Conservation (phyloP, 2,329 filamentous ascomycete species). For the Penicillium concentricum region DNA sequence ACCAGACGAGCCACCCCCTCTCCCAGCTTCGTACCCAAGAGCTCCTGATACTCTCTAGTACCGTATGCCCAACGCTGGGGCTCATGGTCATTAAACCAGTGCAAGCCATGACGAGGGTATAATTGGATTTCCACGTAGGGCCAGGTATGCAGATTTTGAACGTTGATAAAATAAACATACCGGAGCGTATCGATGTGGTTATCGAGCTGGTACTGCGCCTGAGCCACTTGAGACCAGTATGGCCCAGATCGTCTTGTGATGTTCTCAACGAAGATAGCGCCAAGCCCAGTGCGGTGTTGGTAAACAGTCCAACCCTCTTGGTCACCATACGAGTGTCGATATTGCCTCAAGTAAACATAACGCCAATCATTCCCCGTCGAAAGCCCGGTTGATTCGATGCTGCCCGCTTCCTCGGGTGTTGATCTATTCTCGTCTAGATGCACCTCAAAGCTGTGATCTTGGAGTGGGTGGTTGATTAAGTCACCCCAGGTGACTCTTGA, state of each 20-base stretch:
- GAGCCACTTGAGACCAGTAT: neutral
- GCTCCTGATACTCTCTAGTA: neutral
- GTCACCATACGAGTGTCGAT: neutral
- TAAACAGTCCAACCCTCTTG: neutral
- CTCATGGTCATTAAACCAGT: neutral
- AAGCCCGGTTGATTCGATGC: neutral
- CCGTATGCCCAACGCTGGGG: neutral
- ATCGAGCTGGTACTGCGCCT: neutral
- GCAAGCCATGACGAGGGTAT: neutral
- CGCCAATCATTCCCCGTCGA: neutral
- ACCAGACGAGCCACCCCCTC: conserved; percentile 1
- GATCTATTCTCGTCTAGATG: neutral
- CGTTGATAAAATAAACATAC: neutral
- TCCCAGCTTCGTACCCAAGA: neutral
- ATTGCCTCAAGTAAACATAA: neutral
- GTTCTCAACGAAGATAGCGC: neutral
- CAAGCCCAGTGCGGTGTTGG: neutral
- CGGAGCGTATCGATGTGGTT: neutral
- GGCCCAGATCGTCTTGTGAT: neutral
- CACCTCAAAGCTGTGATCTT: neutral
- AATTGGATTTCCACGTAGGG: neutral
- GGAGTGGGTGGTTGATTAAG: neutral
- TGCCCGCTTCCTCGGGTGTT: neutral
- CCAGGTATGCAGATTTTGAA: neutral
- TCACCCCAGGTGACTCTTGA: neutral